Conservation (phyloP, 2,329 filamentous ascomycete species). For the Myriosclerotinia duriaeana region DNA sequence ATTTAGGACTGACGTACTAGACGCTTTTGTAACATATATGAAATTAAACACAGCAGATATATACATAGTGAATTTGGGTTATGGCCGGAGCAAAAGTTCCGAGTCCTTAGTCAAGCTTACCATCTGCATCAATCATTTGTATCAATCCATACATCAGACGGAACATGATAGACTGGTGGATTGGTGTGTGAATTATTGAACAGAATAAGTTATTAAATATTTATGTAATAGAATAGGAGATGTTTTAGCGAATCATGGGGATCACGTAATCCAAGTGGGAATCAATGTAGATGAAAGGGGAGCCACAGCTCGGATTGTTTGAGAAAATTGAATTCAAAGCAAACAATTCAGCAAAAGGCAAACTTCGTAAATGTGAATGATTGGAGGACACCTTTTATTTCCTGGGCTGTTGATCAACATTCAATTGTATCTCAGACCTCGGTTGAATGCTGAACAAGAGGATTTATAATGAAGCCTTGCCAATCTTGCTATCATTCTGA, state of each 20-base stretch:
- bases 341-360: too few species aligned
- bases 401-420: background rate
- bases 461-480: background rate
- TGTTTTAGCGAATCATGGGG: background rate
- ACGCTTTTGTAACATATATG: background rate
- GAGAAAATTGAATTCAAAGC: too few species aligned
- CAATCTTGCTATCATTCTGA: too few species aligned
- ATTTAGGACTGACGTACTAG: background rate
- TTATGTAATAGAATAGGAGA: too few species aligned
- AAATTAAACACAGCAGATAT: background rate
- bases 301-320: fast-evolving
- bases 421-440: background rate
- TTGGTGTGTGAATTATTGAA: too few species aligned
- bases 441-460: background rate
- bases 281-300: background rate
- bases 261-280: background rate
- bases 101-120: background rate
- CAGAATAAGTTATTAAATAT: too few species aligned
- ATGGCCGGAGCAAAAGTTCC: too few species aligned
- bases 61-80: background rate
- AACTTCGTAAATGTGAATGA: fast-evolving
- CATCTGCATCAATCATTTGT: background rate
- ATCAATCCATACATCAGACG: background rate
- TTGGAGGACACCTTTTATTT: too few species aligned
- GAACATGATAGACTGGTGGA: background rate